These are phyloP conservation scores for Parasitella parasitica DNA, from an alignment of 371 early-diverging fungal species.

Conservation along the genomic window DNA sequence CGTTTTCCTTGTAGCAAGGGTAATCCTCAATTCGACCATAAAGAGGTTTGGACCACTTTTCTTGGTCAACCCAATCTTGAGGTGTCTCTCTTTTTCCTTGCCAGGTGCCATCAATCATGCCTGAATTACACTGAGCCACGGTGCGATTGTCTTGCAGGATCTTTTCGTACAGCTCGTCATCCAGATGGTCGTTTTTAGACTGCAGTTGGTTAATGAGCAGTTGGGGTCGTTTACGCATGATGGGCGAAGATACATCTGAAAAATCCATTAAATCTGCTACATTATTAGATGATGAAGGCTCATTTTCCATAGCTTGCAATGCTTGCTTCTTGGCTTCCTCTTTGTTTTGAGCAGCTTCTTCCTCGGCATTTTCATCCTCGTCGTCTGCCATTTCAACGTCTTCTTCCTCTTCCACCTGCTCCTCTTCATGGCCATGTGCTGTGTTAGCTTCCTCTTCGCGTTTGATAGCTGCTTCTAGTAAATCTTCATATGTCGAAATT, in stretches of 20 bases:
- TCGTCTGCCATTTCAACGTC: conserved; percentile 12
- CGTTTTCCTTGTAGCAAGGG: conserved; percentile 61
- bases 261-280: conserved; percentile 25
- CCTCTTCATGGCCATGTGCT: no score
- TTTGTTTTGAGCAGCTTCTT: conserved; percentile 22
- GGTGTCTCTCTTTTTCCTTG: conserved; percentile 28
- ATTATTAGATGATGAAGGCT: conserved; percentile 10
- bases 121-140: conserved; percentile 52
- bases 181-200: conserved; percentile 35
- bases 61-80: conserved; percentile 44
- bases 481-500: conserved; percentile 46
- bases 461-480: conserved; percentile 31
- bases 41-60: conserved; percentile 39
- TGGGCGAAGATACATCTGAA: conserved; percentile 13
- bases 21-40: conserved; percentile 55
- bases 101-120: conserved; percentile 38
- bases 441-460: conserved; percentile 12
- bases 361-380: conserved; percentile 23
- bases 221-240: conserved; percentile 47
- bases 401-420: conserved; percentile 3
- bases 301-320: conserved; percentile 38
- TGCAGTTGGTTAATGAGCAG: conserved; percentile 44
- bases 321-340: conserved; percentile 46
- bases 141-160: conserved; percentile 63
- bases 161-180: conserved; percentile 46